Percentiles rank a stretch among this genome's conserved stretches.
phyloP scores from a whole-genome alignment of 495 filamentous ascomycete genomes.

The Penicillium soppii region DNA sequence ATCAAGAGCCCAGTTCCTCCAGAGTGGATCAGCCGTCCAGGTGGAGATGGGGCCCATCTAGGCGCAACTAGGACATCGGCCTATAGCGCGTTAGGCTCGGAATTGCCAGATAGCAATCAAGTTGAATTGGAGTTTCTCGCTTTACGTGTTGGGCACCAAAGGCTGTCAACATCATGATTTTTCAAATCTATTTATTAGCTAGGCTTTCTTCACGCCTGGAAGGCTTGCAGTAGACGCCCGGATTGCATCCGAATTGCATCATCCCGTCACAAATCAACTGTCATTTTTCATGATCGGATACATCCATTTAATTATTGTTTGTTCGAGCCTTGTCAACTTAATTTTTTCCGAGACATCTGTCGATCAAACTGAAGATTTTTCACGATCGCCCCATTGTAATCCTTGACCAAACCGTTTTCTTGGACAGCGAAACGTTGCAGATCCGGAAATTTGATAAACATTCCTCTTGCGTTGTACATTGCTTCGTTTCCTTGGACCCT shows the following conservation, averaged over 20 bases:
- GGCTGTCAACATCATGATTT: background rate
- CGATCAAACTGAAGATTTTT: too few relatives aligned
- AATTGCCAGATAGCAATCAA: background rate
- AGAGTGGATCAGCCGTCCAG: slow-evolving; percentile 7
- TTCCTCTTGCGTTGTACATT: too few relatives aligned
- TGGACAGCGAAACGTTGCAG: background rate
- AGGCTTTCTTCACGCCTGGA: slow-evolving; percentile 13
- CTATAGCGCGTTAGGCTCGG: background rate
- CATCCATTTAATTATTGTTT: slow-evolving; percentile 1
- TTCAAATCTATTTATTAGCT: too few relatives aligned
- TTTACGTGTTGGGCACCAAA: slow-evolving; percentile 8
- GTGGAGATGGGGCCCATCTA: slow-evolving; percentile 6
- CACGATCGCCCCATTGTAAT: background rate
- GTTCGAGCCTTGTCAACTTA: background rate
- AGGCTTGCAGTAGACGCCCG: slow-evolving; percentile 19
- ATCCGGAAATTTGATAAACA: background rate
- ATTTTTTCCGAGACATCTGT: background rate
- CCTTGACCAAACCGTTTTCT: background rate
- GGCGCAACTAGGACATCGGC: background rate
- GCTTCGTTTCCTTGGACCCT: too few relatives aligned
- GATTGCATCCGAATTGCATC: slow-evolving; percentile 21
- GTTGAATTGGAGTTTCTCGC: too few relatives aligned
- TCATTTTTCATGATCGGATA: slow-evolving; percentile 6
- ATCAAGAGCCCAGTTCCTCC: slow-evolving; percentile 1
- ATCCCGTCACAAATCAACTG: slow-evolving; percentile 11